Percentiles rank a stretch among this genome's conserved stretches.
These are phyloP conservation scores for Fraxinus sp. DNA, from an alignment of 305 asterid genomes.

Conservation along the genomic window DNA sequence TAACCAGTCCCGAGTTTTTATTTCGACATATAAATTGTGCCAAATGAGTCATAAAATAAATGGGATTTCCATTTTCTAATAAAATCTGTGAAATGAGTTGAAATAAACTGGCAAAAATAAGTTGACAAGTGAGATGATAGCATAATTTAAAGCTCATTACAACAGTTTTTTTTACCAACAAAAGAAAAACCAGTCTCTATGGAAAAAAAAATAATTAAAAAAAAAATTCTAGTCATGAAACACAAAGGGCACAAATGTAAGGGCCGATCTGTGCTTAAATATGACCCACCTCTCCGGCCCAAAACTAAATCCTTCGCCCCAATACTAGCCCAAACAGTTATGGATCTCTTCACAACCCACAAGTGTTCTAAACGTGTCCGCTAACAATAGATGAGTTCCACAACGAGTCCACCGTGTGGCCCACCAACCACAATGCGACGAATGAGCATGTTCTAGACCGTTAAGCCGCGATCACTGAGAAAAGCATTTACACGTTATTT, in stretches of 20 bases:
- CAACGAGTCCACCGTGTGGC: background rate
- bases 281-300: background rate
- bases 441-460: constrained; percentile 20
- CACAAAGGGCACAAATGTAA: background rate
- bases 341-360: background rate
- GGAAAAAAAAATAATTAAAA: no score
- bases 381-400: background rate
- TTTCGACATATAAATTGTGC: background rate
- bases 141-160: no score
- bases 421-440: background rate
- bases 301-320: background rate
- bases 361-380: background rate
- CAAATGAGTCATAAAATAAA: background rate
- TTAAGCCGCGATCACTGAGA: constrained; percentile 24
- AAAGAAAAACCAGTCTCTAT: no score
- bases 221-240: no score
- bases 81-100: background rate
- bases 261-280: background rate
- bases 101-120: background rate
- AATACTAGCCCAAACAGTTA: background rate
- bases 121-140: no score
- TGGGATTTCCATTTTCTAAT: background rate
- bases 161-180: no score
- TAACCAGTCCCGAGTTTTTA: background rate
- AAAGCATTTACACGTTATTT: background rate